Evolutionary conservation across 2,329 filamentous ascomycete species (phyloP).

Genomic region (Rhytidhysteron rufulum): DNA sequence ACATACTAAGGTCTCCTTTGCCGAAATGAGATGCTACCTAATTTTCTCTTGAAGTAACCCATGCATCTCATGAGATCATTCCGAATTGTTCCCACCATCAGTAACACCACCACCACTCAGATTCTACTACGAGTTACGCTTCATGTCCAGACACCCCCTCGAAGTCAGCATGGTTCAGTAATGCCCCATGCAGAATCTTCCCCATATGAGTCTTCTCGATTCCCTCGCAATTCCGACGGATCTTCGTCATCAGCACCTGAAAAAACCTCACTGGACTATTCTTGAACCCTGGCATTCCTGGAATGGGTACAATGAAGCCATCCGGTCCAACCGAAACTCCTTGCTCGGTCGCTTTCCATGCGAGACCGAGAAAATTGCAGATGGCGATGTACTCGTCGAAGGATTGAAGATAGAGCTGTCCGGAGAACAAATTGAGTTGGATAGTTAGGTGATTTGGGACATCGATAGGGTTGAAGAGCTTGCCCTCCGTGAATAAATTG

Average conservation of each 20-base stretch:
- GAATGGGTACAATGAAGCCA: conserved; percentile 28
- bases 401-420: conserved; percentile 59
- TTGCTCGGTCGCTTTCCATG: conserved; percentile 17
- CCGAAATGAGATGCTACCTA: no score
- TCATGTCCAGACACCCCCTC: no score
- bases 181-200: conserved; percentile 30
- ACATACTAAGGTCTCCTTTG: no score
- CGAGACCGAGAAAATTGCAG: conserved; percentile 53
- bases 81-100: no score
- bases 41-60: no score
- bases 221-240: conserved; percentile 31
- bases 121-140: no score
- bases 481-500: no score
- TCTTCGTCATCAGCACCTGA: conserved; percentile 27
- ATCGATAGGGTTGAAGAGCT: no score
- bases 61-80: no score
- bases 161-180: conserved; percentile 33
- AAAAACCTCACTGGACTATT: conserved; percentile 42
- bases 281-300: conserved; percentile 26
- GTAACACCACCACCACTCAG: no score
- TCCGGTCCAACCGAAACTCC: conserved; percentile 26
- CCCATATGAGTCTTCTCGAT: conserved; percentile 47
- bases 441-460: no score
- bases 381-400: conserved; percentile 52
- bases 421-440: conserved; percentile 65